Evolutionary conservation across 768 basidiomycete genomes (phyloP), one percentile per base, ranked within the genome.

Genomic region (Dacryopinax spathularia): DNA sequence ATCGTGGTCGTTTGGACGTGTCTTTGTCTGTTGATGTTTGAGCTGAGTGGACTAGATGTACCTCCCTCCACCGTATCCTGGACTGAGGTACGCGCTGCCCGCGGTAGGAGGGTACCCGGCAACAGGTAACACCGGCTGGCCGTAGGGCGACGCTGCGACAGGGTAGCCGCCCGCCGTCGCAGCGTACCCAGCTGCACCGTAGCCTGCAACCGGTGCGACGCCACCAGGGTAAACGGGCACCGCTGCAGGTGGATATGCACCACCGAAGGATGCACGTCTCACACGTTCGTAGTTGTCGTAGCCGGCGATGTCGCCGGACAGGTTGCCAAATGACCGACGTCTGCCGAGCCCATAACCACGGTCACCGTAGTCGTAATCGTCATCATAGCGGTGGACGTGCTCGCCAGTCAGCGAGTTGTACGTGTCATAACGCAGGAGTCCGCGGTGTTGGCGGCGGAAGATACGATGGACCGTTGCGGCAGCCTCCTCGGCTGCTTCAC

Each of bases 371-470:
- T 56, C 48, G 48, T 56, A 56, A 7, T 3, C 5, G 18, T 56
- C 48, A 29, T 56, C 48, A 29, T 56, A 56, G 48, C 48, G 48
- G 48, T 56, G 48, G 25, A 56, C 29, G 25, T 56, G 48, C 18
- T 56, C 48, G 48, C 48, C 48, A 3, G 48, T 56, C 48, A 56
- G 48, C 3, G 48, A 56, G 48, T 56, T 56, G 48, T 56, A 56
- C 6, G 48, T 56, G 48, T 56, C 48, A 18, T 56, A 56, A 13
- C 48, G 10, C 48, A 56, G 48, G 48, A 56, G 48, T 5, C 48
- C 48, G 18, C 48, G 48, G 48, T 56, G 25, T 29, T 56, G 48
- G 25, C 48, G 22, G 13, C 48, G 10, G 48, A 56, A 56, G 29
- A 56, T 56, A 22, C 48, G 10, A 20, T 56, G 48, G 7, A 56